Conservation (phyloP, 306 rosid genomes). For the Pterocarpus macrocarpus region DNA sequence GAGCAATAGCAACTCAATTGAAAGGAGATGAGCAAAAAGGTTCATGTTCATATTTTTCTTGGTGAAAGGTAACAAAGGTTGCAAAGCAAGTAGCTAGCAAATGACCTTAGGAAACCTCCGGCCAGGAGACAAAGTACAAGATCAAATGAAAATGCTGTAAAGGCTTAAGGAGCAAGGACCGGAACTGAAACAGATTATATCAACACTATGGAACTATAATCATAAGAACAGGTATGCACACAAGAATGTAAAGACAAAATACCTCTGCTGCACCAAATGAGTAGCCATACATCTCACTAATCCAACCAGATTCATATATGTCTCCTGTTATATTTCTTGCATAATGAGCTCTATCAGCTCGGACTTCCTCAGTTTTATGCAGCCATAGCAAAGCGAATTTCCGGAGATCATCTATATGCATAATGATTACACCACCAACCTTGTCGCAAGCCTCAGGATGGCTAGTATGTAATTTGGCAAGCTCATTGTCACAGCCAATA, state of each 20-base stretch:
- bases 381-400: constrained; percentile 89
- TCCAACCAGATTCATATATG: constrained; percentile 93
- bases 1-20: constrained; percentile 9
- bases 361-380: constrained; percentile 97
- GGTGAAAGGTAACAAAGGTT: neutral
- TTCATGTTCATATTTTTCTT: neutral
- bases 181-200: constrained; percentile 7
- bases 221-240: neutral
- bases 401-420: constrained; percentile 96
- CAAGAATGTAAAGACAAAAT: constrained; percentile 45
- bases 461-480: constrained; percentile 87
- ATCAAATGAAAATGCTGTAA: constrained; percentile 1
- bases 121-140: neutral
- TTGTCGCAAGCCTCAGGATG: constrained; percentile 99
- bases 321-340: constrained; percentile 96
- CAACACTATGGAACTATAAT: constrained; percentile 16
- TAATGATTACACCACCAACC: constrained; percentile 97
- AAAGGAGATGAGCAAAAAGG: constrained; percentile 1
- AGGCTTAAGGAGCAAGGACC: neutral
- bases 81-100: constrained; percentile 1
- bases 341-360: constrained; percentile 97
- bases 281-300: constrained; percentile 99
- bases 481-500: constrained; percentile 94
- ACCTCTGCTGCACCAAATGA: constrained; percentile 99
- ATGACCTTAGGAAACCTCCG: neutral